Conservation (phyloP, 805 yeast species). For the Monosporozyma aerobia region DNA sequence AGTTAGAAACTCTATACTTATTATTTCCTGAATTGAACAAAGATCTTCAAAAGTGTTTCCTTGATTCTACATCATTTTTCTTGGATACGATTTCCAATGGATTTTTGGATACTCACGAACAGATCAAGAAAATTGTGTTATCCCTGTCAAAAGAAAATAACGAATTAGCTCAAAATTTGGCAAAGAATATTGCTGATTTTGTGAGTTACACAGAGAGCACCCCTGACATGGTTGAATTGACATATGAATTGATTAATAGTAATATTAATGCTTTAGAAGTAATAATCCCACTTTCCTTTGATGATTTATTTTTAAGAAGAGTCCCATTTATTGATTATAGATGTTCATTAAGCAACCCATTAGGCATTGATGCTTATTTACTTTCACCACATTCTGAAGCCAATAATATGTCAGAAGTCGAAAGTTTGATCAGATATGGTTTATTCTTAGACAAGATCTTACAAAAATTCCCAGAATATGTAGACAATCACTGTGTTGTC, state of each 20-base stretch:
- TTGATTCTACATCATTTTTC: constrained; percentile 14
- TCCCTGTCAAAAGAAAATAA: constrained; percentile 7
- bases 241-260: background rate
- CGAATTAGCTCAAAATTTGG: constrained; percentile 9
- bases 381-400: background rate
- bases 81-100: constrained; percentile 7
- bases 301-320: constrained; percentile 19
- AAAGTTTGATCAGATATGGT: background rate
- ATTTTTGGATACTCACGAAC: constrained; percentile 7
- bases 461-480: constrained; percentile 6
- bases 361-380: constrained; percentile 33
- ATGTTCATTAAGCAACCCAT: constrained; percentile 40
- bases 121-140: constrained; percentile 8
- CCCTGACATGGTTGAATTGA: background rate
- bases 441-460: constrained; percentile 20
- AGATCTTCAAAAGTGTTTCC: constrained; percentile 3
- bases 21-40: constrained; percentile 12
- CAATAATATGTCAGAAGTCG: background rate
- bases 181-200: constrained; percentile 8
- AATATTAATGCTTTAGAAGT: constrained; percentile 7
- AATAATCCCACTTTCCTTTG: constrained; percentile 14
- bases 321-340: constrained; percentile 29
- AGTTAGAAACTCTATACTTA: constrained; percentile 15
- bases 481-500: constrained; percentile 9
- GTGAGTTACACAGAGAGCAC: constrained; percentile 2